Percentiles rank a stretch among this genome's conserved stretches.
phyloP scores from a whole-genome alignment of 2,329 filamentous ascomycete species.

The Fusarium torulosum region DNA sequence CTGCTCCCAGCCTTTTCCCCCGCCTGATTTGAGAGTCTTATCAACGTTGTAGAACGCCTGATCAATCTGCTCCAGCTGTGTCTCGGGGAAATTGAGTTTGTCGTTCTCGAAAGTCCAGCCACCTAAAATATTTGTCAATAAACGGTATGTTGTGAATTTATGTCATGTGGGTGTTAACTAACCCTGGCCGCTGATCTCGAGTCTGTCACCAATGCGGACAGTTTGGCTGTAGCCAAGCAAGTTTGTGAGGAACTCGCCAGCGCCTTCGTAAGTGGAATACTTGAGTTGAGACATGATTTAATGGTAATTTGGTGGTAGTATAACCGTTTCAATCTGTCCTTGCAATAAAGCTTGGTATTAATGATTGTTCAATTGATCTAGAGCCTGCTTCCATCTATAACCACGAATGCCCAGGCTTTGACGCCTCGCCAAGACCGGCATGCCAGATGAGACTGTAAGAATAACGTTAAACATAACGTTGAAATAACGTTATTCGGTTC shows the following conservation, averaged over 20 bases:
- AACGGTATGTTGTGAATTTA: background rate
- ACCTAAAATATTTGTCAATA: conserved; percentile 34
- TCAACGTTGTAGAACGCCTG: conserved; percentile 69
- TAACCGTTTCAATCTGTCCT: accelerated
- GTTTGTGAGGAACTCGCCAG: conserved; percentile 49
- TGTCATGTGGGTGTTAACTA: background rate
- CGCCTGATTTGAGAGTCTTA: conserved; percentile 59
- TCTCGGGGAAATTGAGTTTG: conserved; percentile 50
- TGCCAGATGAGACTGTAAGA: background rate
- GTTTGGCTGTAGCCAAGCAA: conserved; percentile 60
- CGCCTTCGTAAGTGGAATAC: conserved; percentile 49
- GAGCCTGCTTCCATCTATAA: background rate
- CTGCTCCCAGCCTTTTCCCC: conserved; percentile 66
- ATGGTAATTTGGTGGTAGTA: accelerated
- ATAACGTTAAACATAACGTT: background rate
- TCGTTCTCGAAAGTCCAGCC: conserved; percentile 47
- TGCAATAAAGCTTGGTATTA: accelerated
- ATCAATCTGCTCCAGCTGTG: conserved; percentile 59
- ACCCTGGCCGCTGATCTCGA: conserved; percentile 64
- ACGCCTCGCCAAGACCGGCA: background rate
- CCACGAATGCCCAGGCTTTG: accelerated
- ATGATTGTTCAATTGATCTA: background rate
- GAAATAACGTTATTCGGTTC: background rate
- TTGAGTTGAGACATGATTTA: conserved; percentile 48
- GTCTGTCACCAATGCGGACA: conserved; percentile 61